These are phyloP conservation scores for Aspergillus egyptiacus DNA, from an alignment of 495 filamentous ascomycete species.

Conservation along the genomic window DNA sequence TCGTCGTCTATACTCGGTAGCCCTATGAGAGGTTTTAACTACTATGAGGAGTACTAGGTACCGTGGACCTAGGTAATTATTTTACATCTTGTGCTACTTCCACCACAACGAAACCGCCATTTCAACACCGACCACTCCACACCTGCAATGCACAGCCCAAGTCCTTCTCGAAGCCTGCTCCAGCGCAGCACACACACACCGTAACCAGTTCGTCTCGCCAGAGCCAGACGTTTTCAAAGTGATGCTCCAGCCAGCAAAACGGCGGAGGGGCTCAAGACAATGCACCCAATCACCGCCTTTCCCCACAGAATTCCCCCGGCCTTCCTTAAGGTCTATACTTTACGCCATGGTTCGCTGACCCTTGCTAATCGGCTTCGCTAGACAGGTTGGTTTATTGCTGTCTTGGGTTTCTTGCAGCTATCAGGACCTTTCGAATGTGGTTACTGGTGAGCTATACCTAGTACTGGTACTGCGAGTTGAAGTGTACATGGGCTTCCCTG, in stretches of 20 bases:
- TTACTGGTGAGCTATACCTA: not conserved
- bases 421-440: too few species aligned
- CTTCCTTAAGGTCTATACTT: not conserved
- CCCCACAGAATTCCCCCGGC: slow-evolving; percentile 1
- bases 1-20: too few species aligned
- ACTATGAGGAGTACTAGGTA: too few species aligned
- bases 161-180: slow-evolving; percentile 24
- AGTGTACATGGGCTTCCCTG: too few species aligned
- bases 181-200: not conserved
- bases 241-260: slow-evolving; percentile 5
- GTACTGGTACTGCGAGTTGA: too few species aligned
- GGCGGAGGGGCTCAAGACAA: not conserved
- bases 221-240: slow-evolving; percentile 7
- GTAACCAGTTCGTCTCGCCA: slow-evolving; percentile 2
- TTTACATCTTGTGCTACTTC: not conserved
- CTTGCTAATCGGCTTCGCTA: not conserved
- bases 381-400: not conserved
- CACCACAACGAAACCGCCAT: not conserved
- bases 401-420: slow-evolving; percentile 5
- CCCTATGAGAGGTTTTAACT: too few species aligned
- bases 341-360: slow-evolving; percentile 2
- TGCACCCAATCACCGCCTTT: slow-evolving; percentile 5
- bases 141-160: slow-evolving; percentile 25
- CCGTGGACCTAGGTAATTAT: not conserved
- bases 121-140: slow-evolving; percentile 8